phyloP scores from a whole-genome alignment of 371 early-diverging fungal species.

The Rhizopus sp. region DNA sequence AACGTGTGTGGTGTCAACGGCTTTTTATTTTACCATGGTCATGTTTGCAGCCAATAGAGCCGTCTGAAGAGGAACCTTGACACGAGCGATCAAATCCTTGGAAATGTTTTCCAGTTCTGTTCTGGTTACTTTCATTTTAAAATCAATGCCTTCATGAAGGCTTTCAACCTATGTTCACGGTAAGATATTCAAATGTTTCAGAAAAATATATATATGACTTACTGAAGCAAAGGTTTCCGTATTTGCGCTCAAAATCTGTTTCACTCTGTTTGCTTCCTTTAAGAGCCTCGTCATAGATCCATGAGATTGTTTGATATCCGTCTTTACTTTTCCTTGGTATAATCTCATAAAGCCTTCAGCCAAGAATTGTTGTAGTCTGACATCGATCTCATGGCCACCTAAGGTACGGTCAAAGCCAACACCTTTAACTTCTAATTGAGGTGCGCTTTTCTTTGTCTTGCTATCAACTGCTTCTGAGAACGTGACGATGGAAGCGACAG shows the following conservation, averaged over 20 bases:
- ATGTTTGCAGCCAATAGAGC: conserved; percentile 71
- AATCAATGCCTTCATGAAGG: conserved; percentile 86
- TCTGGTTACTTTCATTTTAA: conserved; percentile 77
- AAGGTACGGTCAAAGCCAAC: conserved; percentile 84
- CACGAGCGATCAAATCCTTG: conserved; percentile 71
- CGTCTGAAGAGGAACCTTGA: conserved; percentile 69
- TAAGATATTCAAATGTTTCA: not conserved
- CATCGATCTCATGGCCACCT: conserved; percentile 90
- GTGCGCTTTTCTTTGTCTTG: conserved; percentile 57
- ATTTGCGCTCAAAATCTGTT: conserved; percentile 95
- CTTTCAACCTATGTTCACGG: conserved; percentile 71
- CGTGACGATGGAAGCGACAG: conserved; percentile 83
- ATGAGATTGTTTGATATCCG: conserved; percentile 53
- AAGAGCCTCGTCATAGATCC: conserved; percentile 88
- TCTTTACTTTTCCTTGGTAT: conserved; percentile 41
- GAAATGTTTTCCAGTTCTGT: conserved; percentile 71
- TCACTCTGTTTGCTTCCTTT: conserved; percentile 93
- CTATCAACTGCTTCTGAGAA: conserved; percentile 74
- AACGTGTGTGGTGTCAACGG: not conserved
- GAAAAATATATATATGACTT: conserved; percentile 22
- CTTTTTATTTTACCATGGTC: conserved; percentile 52
- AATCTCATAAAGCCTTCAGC: conserved; percentile 70
- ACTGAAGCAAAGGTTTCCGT: conserved; percentile 82
- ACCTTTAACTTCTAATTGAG: conserved; percentile 79
- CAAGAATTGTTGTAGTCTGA: conserved; percentile 74